Percentiles rank a stretch among this genome's conserved stretches.
Evolutionary conservation across 169 alveolate genomes (phyloP).

Genomic region (Cryptosporidium canis): DNA sequence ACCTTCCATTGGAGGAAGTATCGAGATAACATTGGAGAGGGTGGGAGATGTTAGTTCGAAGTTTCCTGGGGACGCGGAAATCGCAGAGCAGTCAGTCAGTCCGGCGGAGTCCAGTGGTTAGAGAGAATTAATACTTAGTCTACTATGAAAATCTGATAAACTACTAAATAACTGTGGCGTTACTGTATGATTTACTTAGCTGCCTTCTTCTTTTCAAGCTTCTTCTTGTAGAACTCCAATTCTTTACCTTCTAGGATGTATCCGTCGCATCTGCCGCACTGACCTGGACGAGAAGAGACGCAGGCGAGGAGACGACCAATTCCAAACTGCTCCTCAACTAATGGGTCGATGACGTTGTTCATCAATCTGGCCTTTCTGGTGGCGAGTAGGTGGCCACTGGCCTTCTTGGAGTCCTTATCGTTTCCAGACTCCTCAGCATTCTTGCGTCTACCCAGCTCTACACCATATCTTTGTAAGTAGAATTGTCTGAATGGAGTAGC

Average conservation of each 20-base stretch:
- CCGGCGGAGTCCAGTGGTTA: no score
- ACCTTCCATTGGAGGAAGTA: no score
- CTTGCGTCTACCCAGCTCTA: conserved; percentile 82
- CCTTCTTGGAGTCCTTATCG: conserved; percentile 76
- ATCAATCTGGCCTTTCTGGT: conserved; percentile 80
- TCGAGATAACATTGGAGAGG: no score
- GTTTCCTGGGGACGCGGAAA: no score
- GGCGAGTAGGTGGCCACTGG: conserved; percentile 75
- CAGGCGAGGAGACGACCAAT: conserved; percentile 97
- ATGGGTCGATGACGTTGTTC: conserved; percentile 82
- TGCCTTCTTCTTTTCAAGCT: conserved; percentile 95
- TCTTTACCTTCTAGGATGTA: conserved; percentile 98
- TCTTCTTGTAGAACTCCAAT: conserved; percentile 95
- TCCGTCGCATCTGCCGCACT: conserved; percentile 97
- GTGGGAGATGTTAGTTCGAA: no score
- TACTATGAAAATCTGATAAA: conserved; percentile 23
- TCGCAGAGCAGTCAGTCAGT: no score
- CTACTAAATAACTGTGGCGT: conserved; percentile 7
- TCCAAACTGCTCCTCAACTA: conserved; percentile 94
- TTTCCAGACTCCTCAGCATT: conserved; percentile 77
- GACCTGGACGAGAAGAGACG: conserved; percentile 98
- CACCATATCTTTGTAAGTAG: conserved; percentile 89
- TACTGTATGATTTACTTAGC: conserved; percentile 68
- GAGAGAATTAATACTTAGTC: conserved; percentile 4
- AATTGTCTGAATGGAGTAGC: conserved; percentile 98